Evolutionary conservation across 2,329 filamentous ascomycete genomes (phyloP).

Genomic region (Podosphaera xanthii): DNA sequence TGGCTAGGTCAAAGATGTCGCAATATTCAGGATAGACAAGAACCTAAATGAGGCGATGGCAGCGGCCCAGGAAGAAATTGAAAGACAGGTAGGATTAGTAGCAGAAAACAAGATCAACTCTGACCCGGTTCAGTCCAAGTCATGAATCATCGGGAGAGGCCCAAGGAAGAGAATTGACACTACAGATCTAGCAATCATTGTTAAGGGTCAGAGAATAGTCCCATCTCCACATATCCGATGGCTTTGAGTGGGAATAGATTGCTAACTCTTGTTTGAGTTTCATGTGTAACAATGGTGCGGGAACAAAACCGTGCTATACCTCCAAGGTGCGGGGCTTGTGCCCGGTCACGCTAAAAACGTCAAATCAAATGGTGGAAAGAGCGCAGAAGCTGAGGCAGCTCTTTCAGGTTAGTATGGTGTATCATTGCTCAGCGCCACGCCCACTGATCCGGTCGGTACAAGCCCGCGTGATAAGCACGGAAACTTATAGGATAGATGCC

Average conservation of each 20-base stretch:
- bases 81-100: background rate
- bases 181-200: background rate
- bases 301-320: no score
- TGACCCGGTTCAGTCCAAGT: background rate
- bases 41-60: background rate
- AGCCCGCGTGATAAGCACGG: background rate
- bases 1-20: background rate
- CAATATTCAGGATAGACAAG: background rate
- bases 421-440: background rate
- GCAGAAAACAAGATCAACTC: background rate
- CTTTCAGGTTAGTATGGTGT: no score
- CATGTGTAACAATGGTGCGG: background rate
- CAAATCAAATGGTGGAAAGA: background rate
- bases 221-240: background rate
- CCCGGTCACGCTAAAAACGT: background rate
- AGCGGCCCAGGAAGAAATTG: background rate
- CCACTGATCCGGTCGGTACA: background rate
- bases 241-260: background rate
- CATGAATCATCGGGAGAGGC: background rate
- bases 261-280: background rate
- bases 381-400: background rate
- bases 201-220: background rate
- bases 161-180: background rate
- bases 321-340: no score
- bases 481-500: background rate